A percentile compares a stretch with the other conserved stretches of the same genome.
Conservation (phyloP, 1,284 basidiomycete species). For the Tausonia pullulans region DNA sequence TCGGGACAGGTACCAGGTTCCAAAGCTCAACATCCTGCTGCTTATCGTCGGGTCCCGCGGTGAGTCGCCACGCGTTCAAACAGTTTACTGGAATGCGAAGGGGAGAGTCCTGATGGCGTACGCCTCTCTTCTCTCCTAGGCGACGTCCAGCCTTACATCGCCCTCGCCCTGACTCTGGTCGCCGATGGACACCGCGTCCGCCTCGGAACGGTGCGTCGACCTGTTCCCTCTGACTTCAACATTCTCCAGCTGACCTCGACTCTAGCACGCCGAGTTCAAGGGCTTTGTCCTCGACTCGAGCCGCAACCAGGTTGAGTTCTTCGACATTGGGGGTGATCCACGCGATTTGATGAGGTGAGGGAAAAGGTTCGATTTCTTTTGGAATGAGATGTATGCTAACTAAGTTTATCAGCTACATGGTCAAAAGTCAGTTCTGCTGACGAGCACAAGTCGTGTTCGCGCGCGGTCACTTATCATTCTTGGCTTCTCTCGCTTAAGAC, state of each 20-base stretch:
- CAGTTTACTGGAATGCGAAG: not conserved
- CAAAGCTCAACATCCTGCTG: slow-evolving; percentile 47
- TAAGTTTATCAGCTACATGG: slow-evolving; percentile 31
- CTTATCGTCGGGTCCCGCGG: slow-evolving; percentile 55
- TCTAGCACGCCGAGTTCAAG: slow-evolving; percentile 46
- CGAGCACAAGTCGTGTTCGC: not conserved
- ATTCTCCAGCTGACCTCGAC: too few relatives aligned
- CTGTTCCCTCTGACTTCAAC: too few relatives aligned
- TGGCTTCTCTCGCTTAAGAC: slow-evolving; percentile 28
- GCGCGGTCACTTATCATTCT: not conserved
- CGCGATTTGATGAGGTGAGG: not conserved
- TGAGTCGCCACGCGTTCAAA: slow-evolving; percentile 23
- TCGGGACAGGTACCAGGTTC: slow-evolving; percentile 23
- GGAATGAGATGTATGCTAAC: too few relatives aligned
- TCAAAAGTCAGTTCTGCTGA: slow-evolving; percentile 37
- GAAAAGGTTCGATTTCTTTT: too few relatives aligned
- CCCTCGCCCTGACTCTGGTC: slow-evolving; percentile 46
- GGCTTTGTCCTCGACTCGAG: slow-evolving; percentile 44
- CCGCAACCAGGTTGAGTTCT: slow-evolving; percentile 40
- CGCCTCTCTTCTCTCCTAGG: slow-evolving; percentile 32
- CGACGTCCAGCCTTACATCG: slow-evolving; percentile 60
- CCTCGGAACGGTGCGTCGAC: slow-evolving; percentile 41
- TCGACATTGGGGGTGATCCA: slow-evolving; percentile 32
- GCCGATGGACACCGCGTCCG: slow-evolving; percentile 50
- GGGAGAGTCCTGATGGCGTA: not conserved